Evolutionary conservation across 139 green algal species (phyloP).

Genomic region (Tetratostichococcus sp.): DNA sequence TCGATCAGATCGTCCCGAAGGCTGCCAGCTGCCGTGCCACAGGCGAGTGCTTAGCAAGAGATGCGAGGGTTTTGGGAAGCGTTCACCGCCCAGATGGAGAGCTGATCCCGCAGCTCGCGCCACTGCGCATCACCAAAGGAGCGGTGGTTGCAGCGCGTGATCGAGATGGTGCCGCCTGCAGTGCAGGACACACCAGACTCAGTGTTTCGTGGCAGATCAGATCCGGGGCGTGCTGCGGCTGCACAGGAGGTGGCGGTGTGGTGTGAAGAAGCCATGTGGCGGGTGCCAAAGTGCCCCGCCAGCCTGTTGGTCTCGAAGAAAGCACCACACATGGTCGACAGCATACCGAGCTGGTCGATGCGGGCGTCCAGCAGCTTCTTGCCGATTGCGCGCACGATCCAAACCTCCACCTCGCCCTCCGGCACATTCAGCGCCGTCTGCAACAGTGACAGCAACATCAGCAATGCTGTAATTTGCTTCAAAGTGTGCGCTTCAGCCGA

Average conservation of each 20-base stretch:
- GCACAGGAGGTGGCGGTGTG: no score
- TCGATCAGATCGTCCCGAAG: no score
- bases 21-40: no score
- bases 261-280: no score
- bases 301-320: no score
- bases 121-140: conserved; percentile 41
- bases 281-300: no score
- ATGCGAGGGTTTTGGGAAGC: no score
- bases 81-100: conserved; percentile 35
- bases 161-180: conserved; percentile 20
- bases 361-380: conserved; percentile 32
- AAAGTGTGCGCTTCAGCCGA: no score
- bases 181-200: conserved; percentile 16
- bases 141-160: conserved; percentile 33
- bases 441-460: no score
- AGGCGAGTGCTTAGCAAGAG: no score
- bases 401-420: conserved; percentile 38
- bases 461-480: no score
- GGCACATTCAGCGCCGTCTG: neutral
- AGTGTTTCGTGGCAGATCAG: conserved; percentile 19
- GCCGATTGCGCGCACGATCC: conserved; percentile 48
- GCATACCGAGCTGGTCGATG: conserved; percentile 22
- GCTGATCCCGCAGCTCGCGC: conserved; percentile 31
- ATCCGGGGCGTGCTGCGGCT: no score
- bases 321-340: neutral